Percentiles rank a stretch among this genome's conserved stretches.
These are phyloP conservation scores for Closterium sp. DNA, from an alignment of 139 green algal species.

Conservation along the genomic window DNA sequence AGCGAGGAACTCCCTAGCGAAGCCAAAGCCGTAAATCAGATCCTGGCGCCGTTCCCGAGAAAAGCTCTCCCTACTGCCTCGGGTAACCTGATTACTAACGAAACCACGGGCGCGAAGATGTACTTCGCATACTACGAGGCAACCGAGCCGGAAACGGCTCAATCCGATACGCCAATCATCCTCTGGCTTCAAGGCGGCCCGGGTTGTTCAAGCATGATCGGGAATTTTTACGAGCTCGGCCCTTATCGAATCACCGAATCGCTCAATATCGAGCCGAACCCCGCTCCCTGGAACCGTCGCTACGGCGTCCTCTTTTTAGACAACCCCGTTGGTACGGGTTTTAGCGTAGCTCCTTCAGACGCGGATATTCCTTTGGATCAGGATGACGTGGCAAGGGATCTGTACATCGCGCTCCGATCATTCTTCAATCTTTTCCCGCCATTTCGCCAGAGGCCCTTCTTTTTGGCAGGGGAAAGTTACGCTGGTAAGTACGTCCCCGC, in stretches of 20 bases:
- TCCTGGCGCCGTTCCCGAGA: background rate
- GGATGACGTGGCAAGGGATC: conserved; percentile 1
- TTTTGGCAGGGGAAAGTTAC: conserved; percentile 85
- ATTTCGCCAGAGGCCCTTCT: conserved; percentile 70
- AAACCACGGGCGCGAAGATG: background rate
- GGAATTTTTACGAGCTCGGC: conserved; percentile 55
- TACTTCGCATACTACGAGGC: conserved; percentile 36
- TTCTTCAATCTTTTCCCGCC: conserved; percentile 67
- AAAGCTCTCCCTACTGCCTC: background rate
- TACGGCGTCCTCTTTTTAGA: conserved; percentile 47
- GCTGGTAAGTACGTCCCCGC: conserved; percentile 52
- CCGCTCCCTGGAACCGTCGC: conserved; percentile 52
- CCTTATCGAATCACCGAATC: conserved; percentile 6
- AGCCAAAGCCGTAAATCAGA: background rate
- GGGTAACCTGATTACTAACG: conserved; percentile 7
- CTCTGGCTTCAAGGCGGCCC: conserved; percentile 60
- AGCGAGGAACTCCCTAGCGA: background rate
- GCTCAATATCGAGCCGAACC: conserved; percentile 42
- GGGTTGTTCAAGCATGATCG: conserved; percentile 51
- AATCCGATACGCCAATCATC: conserved; percentile 41
- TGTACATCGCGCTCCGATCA: background rate
- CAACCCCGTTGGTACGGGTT: conserved; percentile 40
- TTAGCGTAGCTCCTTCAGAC: conserved; percentile 17
- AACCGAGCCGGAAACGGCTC: background rate
- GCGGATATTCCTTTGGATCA: conserved; percentile 18